Conservation (phyloP, 345 rosid genomes). For the Brassica carinata region DNA sequence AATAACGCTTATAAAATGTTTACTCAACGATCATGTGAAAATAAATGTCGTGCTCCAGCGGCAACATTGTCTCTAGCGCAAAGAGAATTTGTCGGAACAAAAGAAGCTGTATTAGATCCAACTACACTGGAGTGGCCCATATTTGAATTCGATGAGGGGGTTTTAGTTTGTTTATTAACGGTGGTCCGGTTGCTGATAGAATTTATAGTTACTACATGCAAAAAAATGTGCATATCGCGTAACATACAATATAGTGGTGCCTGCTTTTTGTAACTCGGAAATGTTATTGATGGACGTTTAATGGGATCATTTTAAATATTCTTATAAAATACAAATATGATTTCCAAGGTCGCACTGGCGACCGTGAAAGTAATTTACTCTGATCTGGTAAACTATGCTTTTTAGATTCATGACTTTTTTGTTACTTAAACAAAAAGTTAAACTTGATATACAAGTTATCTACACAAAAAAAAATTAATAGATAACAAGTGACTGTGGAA, state of each 20-base stretch:
- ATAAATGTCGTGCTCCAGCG: constrained; percentile 15
- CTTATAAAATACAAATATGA: not conserved
- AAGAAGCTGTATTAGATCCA: constrained; percentile 32
- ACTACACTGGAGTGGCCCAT: constrained; percentile 32
- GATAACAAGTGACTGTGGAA: too few species aligned
- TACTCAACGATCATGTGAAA: constrained; percentile 11
- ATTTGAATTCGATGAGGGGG: not conserved
- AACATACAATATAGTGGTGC: not conserved
- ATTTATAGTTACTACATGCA: not conserved
- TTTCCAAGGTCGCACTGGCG: not conserved
- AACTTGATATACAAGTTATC: not conserved
- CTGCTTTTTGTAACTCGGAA: not conserved
- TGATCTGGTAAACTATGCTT: not conserved
- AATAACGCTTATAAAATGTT: not conserved
- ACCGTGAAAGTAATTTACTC: not conserved
- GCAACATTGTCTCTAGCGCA: constrained; percentile 18
- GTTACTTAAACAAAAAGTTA: not conserved
- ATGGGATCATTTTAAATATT: not conserved
- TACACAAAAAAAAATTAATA: not conserved
- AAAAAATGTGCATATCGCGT: not conserved
- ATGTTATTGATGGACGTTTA: not conserved
- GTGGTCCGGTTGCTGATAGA: not conserved
- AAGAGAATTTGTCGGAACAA: constrained; percentile 5
- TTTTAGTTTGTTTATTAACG: not conserved
- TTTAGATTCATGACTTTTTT: not conserved